Percentiles rank a stretch among this genome's conserved stretches.
These are phyloP conservation scores for Cephaloascus fragrans DNA, from an alignment of 805 yeast species.

Conservation along the genomic window DNA sequence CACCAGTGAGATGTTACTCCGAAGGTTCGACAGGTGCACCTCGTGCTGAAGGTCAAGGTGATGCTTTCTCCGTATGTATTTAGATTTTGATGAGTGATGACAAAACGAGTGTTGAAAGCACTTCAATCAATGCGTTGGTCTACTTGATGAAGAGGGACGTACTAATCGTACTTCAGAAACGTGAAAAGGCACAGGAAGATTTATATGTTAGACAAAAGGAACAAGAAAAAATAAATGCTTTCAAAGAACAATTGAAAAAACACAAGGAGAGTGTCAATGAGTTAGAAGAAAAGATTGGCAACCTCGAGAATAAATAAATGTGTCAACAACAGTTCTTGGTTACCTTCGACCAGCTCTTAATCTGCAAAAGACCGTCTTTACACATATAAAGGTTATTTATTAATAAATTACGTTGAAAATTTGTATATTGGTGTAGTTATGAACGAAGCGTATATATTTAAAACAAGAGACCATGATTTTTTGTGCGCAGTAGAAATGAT, in stretches of 20 bases:
- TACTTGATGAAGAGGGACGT: constrained; percentile 18
- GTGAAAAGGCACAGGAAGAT: constrained; percentile 91
- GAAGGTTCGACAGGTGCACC: constrained; percentile 58
- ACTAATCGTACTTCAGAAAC: constrained; percentile 43
- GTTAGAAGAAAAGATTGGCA: constrained; percentile 39
- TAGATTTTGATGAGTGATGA: neutral
- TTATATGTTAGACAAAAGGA: constrained; percentile 81
- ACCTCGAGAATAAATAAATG: constrained; percentile 33
- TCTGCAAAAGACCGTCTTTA: too few species aligned
- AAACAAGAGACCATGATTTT: too few species aligned
- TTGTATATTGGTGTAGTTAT: too few species aligned
- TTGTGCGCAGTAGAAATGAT: too few species aligned
- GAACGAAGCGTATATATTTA: too few species aligned
- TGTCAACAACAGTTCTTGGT: too few species aligned
- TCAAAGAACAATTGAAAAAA: constrained; percentile 68
- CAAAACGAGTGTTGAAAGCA: neutral
- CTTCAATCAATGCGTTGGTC: constrained; percentile 5
- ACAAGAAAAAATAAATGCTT: constrained; percentile 71
- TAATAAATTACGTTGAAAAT: too few species aligned
- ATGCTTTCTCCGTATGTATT: constrained; percentile 46
- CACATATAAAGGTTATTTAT: too few species aligned
- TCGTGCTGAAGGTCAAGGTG: constrained; percentile 43
- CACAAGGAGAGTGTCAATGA: constrained; percentile 52
- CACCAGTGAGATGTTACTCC: constrained; percentile 27
- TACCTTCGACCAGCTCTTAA: too few species aligned